phyloP scores from a whole-genome alignment of 1,284 basidiomycete species.

The Ustilago xerochloae region DNA sequence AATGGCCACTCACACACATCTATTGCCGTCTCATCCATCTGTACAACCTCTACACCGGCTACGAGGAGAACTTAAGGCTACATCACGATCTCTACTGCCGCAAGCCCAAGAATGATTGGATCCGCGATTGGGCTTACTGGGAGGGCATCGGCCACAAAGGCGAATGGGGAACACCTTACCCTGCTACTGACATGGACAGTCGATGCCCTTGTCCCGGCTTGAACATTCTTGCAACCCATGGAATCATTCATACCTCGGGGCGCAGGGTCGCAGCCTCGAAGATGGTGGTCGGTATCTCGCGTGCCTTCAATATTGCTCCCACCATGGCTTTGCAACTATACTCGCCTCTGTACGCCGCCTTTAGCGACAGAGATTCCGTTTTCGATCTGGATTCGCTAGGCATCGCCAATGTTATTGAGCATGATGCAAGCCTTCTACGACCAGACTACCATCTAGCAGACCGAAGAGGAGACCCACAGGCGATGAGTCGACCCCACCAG shows the following conservation, averaged over 20 bases:
- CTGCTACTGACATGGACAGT: slow-evolving; percentile 30
- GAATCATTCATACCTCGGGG: slow-evolving; percentile 29
- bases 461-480: slow-evolving; percentile 18
- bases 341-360: slow-evolving; percentile 37
- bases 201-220: slow-evolving; percentile 42
- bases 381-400: slow-evolving; percentile 33
- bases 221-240: slow-evolving; percentile 39
- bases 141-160: slow-evolving; percentile 39
- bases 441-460: slow-evolving; percentile 36
- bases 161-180: slow-evolving; percentile 29
- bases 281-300: slow-evolving; percentile 30
- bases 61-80: slow-evolving; percentile 22
- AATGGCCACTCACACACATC: slow-evolving; percentile 38
- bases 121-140: slow-evolving; percentile 47
- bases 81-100: slow-evolving; percentile 32
- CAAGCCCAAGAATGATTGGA: slow-evolving; percentile 43
- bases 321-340: slow-evolving; percentile 52
- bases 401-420: slow-evolving; percentile 37
- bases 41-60: slow-evolving; percentile 26
- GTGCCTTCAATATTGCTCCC: slow-evolving; percentile 43
- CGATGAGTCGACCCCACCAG: slow-evolving; percentile 40
- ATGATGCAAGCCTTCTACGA: slow-evolving; percentile 38
- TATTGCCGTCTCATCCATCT: slow-evolving; percentile 41
- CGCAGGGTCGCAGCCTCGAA: slow-evolving; percentile 30
- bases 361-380: slow-evolving; percentile 21